These are phyloP conservation scores for Erysimum cheiri DNA, from an alignment of 441 rosid genomes.

Conservation along the genomic window DNA sequence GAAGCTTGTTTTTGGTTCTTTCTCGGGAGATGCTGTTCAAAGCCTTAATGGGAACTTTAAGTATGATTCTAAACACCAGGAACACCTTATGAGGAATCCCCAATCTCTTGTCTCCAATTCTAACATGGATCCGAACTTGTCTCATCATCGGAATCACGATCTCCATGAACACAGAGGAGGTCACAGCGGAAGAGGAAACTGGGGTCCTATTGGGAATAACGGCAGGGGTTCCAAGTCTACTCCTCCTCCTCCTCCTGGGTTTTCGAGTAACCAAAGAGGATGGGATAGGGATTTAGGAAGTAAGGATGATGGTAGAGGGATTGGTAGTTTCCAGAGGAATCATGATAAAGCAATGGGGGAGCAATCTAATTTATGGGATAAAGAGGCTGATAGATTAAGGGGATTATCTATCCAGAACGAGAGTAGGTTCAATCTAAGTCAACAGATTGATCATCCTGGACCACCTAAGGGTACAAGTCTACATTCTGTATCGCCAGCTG, in stretches of 20 bases:
- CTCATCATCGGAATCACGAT: conserved; percentile 47
- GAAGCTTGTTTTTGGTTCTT: conserved; percentile 66
- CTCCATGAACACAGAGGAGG: conserved; percentile 46
- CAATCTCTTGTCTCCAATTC: conserved; percentile 44
- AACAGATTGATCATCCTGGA: conserved; percentile 76
- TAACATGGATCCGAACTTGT: conserved; percentile 32
- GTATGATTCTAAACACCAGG: conserved; percentile 44
- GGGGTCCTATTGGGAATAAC: conserved; percentile 44
- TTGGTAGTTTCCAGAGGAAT: conserved; percentile 46
- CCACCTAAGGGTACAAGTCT: conserved; percentile 60
- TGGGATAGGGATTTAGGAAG: conserved; percentile 47
- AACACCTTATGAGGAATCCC: conserved; percentile 45
- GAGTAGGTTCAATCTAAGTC: conserved; percentile 46
- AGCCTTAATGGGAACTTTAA: conserved; percentile 44
- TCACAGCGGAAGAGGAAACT: conserved; percentile 49
- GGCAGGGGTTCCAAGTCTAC: conserved; percentile 49
- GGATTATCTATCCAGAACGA: conserved; percentile 39
- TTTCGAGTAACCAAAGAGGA: conserved; percentile 51
- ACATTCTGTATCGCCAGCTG: conserved; percentile 58
- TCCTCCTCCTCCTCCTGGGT: conserved; percentile 64
- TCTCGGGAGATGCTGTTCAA: conserved; percentile 52
- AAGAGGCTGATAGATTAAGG: conserved; percentile 49
- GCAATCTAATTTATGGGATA: conserved; percentile 31
- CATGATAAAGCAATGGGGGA: conserved; percentile 44
- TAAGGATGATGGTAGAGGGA: conserved; percentile 30